A percentile compares a stretch with the other conserved stretches of the same genome.
phyloP scores from a whole-genome alignment of 306 rosid species.

The Acacia acuminata region DNA sequence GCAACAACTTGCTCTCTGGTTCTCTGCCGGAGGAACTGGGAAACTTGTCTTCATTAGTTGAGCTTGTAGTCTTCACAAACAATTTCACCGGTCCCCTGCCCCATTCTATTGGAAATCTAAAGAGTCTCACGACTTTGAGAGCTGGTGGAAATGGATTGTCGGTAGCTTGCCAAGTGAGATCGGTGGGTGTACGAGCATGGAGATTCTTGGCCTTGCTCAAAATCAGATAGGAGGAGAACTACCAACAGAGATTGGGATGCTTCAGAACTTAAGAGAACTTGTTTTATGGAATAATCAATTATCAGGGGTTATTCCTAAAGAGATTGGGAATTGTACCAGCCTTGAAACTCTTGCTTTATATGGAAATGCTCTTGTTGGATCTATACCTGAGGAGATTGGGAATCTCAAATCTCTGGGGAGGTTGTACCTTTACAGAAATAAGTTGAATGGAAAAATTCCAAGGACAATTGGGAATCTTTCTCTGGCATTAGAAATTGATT shows the following conservation, averaged over 20 bases:
- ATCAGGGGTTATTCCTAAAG: constrained; percentile 80
- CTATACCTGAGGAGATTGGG: constrained; percentile 76
- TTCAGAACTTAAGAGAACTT: constrained; percentile 56
- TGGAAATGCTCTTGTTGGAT: constrained; percentile 67
- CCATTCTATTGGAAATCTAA: constrained; percentile 73
- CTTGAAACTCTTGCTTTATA: constrained; percentile 79
- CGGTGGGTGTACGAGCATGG: constrained; percentile 65
- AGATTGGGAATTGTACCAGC: constrained; percentile 73
- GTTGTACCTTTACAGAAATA: constrained; percentile 79
- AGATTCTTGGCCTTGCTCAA: constrained; percentile 86
- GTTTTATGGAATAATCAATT: constrained; percentile 69
- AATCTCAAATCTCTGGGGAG: constrained; percentile 62
- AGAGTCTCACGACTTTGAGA: constrained; percentile 62
- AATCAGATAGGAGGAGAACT: constrained; percentile 72
- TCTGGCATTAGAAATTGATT: constrained; percentile 62
- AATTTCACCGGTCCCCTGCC: constrained; percentile 78
- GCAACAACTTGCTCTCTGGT: constrained; percentile 78
- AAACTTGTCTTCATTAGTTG: constrained; percentile 63
- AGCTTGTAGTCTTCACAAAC: constrained; percentile 81
- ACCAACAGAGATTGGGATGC: constrained; percentile 86
- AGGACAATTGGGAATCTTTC: constrained; percentile 88
- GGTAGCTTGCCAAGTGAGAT: constrained; percentile 82
- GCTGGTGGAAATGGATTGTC: constrained; percentile 83
- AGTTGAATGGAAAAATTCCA: constrained; percentile 92
- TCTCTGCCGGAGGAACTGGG: constrained; percentile 74